A percentile compares a stretch with the other conserved stretches of the same genome.
Conservation (phyloP, 306 rosid genomes). For the cucumber (Cucumis sativus) region Cucumber_9930_V3 NC_026656.2:18012501-18013000, state of each 20-base stretch:
- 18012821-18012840: neutral
- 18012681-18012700: neutral
- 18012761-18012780: neutral
- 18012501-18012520: too few species aligned
- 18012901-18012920: neutral
- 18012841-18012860: neutral
- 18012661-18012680: neutral
- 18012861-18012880: neutral
- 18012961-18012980: constrained; percentile 7
- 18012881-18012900: neutral
- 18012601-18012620: neutral
- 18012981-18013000: constrained; percentile 49
- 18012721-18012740: neutral
- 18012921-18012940: neutral
- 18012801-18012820: neutral
- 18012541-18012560: too few species aligned
- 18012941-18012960: neutral
- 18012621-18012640: neutral
- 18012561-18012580: neutral
- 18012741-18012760: neutral
- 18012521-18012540: too few species aligned
- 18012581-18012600: neutral
- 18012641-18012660: neutral
- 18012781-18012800: neutral
- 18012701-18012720: neutral